Percentiles rank a stretch among this genome's conserved stretches.
phyloP scores from a whole-genome alignment of 2,329 filamentous ascomycete genomes.

The Beauveria asiatica region DNA sequence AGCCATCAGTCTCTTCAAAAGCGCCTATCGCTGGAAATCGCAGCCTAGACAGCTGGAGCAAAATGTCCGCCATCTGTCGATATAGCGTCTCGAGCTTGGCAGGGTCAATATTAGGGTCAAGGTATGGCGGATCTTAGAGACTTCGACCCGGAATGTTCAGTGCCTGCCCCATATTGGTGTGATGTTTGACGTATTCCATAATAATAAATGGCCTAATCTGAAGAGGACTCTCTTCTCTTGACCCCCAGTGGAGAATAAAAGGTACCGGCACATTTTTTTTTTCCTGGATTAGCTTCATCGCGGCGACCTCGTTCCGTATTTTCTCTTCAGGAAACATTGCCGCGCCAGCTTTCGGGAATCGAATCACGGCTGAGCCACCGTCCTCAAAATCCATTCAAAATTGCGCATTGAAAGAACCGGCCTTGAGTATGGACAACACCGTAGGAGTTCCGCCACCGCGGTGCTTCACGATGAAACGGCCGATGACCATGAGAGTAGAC shows the following conservation, averaged over 20 bases:
- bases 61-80: constrained; percentile 4
- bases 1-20: neutral
- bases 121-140: neutral
- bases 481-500: neutral
- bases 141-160: constrained; percentile 7
- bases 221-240: no score
- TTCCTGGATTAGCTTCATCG: no score
- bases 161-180: neutral
- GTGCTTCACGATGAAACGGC: constrained; percentile 8
- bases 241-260: no score
- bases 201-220: no score
- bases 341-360: no score
- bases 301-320: no score
- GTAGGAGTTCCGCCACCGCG: neutral
- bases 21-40: neutral
- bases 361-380: no score
- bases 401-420: neutral
- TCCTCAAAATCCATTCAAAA: neutral
- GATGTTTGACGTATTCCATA: no score
- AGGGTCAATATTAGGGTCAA: constrained; percentile 9
- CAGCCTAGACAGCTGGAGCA: neutral
- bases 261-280: no score
- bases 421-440: neutral
- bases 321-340: no score
- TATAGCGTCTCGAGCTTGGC: constrained; percentile 9